A percentile compares a stretch with the other conserved stretches of the same genome.
phyloP scores from a whole-genome alignment of 1,284 basidiomycete genomes.

The Chalciporus sp. region DNA sequence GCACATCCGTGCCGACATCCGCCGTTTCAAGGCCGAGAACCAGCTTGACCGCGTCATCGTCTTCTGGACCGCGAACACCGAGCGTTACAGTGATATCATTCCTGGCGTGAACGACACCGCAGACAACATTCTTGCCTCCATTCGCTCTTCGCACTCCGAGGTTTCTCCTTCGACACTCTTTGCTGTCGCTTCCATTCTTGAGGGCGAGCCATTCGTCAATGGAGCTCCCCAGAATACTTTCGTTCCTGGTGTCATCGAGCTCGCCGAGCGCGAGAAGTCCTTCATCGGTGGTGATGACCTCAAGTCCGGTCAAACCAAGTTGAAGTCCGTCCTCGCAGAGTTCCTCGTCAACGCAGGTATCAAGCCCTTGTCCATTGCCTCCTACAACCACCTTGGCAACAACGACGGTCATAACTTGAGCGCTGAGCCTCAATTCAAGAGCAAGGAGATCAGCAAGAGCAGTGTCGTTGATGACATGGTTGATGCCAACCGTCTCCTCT shows the following conservation, averaged over 20 bases:
- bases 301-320: conserved; percentile 94
- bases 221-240: conserved; percentile 99
- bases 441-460: conserved; percentile 97
- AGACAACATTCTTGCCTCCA: conserved; percentile 82
- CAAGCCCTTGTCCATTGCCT: conserved; percentile 95
- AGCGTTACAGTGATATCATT: conserved; percentile 95
- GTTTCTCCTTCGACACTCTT: conserved; percentile 96
- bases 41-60: conserved; percentile 86
- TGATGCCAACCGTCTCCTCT: conserved; percentile 86
- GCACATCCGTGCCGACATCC: conserved; percentile 90
- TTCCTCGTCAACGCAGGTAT: conserved; percentile 99
- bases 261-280: conserved; percentile 87
- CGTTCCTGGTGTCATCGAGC: conserved; percentile 92
- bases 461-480: conserved; percentile 99
- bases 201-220: conserved; percentile 95
- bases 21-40: conserved; percentile 87
- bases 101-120: conserved; percentile 96
- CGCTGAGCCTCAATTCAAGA: conserved; percentile 94
- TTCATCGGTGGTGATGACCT: conserved; percentile 99
- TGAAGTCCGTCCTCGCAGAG: conserved; percentile 95
- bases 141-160: conserved; percentile 87
- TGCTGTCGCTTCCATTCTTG: conserved; percentile 94
- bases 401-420: conserved; percentile 95
- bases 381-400: conserved; percentile 99
- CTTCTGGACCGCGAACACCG: conserved; percentile 99